Conservation (phyloP, 768 basidiomycete species). For the Tephrocybe sp. region DNA sequence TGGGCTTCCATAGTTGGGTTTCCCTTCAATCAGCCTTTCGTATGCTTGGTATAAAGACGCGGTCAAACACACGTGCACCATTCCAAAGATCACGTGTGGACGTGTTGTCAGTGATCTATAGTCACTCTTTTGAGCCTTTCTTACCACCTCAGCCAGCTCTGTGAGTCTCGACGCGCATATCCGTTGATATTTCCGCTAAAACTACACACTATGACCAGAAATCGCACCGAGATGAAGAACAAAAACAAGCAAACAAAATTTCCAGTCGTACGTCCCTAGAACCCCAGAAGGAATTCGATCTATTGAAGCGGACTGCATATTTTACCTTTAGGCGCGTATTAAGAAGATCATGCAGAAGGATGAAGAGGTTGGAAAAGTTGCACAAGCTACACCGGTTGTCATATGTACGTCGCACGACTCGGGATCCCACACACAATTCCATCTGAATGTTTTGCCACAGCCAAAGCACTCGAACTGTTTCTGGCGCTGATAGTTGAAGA, state of each 20-base stretch:
- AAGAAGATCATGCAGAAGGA: slow-evolving; percentile 99
- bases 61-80: neutral
- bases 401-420: slow-evolving; percentile 67
- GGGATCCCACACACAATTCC: neutral
- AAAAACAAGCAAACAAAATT: slow-evolving; percentile 92
- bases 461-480: slow-evolving; percentile 93
- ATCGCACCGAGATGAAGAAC: slow-evolving; percentile 63
- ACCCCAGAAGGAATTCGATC: neutral
- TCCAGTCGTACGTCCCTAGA: slow-evolving; percentile 63
- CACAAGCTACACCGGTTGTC: slow-evolving; percentile 92
- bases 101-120: slow-evolving; percentile 4
- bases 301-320: slow-evolving; percentile 1
- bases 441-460: slow-evolving; percentile 35
- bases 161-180: neutral
- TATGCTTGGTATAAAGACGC: neutral
- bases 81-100: slow-evolving; percentile 6
- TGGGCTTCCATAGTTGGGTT: too few relatives aligned
- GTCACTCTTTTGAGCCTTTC: neutral
- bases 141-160: neutral
- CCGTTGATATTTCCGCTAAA: neutral
- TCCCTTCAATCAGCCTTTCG: too few relatives aligned
- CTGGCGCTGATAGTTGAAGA: slow-evolving; percentile 81
- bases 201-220: neutral
- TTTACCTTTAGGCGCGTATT: slow-evolving; percentile 75
- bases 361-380: slow-evolving; percentile 98